Conservation (phyloP, 305 asterid genomes). For the Fraxinus latifolia region DNA sequence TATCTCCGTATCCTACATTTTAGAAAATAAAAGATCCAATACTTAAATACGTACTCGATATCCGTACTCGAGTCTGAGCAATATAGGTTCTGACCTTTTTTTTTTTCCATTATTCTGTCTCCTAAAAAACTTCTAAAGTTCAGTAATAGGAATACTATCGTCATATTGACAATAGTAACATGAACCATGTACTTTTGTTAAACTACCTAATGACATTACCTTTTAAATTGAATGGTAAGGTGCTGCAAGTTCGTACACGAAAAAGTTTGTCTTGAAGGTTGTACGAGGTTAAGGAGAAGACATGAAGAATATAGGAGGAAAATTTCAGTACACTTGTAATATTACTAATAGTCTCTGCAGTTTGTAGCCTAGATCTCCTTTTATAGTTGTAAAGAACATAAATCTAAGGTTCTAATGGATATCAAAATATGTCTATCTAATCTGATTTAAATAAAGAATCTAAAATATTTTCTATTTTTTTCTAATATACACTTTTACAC, state of each 20-base stretch:
- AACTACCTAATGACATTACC: not conserved
- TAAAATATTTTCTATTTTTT: too few species aligned
- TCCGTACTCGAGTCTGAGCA: too few species aligned
- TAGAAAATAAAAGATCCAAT: too few species aligned
- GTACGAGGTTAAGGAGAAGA: not conserved
- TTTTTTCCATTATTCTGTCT: not conserved
- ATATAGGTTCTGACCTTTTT: too few species aligned
- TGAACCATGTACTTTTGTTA: not conserved
- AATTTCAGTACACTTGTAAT: not conserved
- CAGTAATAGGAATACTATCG: not conserved
- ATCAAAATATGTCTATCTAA: not conserved
- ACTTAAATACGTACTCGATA: too few species aligned
- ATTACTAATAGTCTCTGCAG: not conserved
- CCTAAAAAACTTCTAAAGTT: not conserved
- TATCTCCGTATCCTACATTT: too few species aligned
- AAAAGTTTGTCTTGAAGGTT: not conserved
- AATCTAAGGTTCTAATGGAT: not conserved
- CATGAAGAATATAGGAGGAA: not conserved
- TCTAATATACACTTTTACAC: not conserved
- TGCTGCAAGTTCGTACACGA: not conserved
- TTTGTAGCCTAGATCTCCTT: not conserved
- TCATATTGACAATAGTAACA: not conserved
- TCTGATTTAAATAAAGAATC: not conserved
- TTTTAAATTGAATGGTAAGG: not conserved
- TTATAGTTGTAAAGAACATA: not conserved